phyloP scores from a whole-genome alignment of 2,329 filamentous ascomycete genomes.

The Phyllosticta citriasiana region DNA sequence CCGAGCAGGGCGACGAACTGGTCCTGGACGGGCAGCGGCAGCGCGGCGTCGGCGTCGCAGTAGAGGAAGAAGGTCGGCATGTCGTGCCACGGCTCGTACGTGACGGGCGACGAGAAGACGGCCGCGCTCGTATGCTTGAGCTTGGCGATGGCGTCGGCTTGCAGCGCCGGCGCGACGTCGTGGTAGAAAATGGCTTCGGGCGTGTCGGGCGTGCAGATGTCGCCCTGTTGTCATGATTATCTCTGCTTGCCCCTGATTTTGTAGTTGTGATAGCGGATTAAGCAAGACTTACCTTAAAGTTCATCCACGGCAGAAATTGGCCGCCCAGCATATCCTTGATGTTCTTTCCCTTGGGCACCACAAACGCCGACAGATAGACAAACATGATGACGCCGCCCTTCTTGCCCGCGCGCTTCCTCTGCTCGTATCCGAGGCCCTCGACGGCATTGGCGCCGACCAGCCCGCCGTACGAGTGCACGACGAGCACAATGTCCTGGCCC shows the following conservation, averaged over 20 bases:
- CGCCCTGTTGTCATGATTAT: background rate
- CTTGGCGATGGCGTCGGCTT: background rate
- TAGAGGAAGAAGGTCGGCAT: constrained; percentile 28
- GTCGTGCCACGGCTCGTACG: constrained; percentile 24
- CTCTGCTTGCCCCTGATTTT: background rate
- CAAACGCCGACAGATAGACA: constrained; percentile 29
- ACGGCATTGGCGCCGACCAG: constrained; percentile 12
- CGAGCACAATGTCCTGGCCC: constrained; percentile 24
- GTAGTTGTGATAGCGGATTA: background rate
- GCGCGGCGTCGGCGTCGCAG: constrained; percentile 26
- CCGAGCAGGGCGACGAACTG: constrained; percentile 21
- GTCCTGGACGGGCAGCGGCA: constrained; percentile 25
- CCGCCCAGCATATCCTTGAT: constrained; percentile 22
- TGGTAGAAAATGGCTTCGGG: constrained; percentile 9
- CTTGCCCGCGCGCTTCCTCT: constrained; percentile 24
- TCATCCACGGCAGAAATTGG: constrained; percentile 19
- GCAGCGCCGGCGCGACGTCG: constrained; percentile 4
- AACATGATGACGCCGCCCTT: constrained; percentile 29
- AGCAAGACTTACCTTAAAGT: constrained; percentile 16
- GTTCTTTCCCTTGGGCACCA: constrained; percentile 24
- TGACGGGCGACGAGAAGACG: constrained; percentile 14
- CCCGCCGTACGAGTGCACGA: constrained; percentile 30
- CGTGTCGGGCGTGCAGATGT: constrained; percentile 6
- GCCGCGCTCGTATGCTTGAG: constrained; percentile 3
- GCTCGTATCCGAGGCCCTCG: constrained; percentile 24